These are phyloP conservation scores for Geosiphon pyriformis DNA, from an alignment of 192 early-diverging fungal genomes.

Conservation along the genomic window DNA sequence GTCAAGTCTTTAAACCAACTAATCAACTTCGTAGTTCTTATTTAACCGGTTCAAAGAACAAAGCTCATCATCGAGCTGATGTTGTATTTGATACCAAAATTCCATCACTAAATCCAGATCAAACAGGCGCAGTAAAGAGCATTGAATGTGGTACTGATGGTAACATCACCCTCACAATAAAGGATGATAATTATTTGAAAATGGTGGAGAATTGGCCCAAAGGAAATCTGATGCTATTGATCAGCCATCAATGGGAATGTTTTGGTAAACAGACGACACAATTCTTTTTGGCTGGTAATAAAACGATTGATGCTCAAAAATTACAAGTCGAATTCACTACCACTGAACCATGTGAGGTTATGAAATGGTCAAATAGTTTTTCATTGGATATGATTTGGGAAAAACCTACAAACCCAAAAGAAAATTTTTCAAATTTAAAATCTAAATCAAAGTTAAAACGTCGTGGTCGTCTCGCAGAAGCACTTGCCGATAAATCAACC, in stretches of 20 bases:
- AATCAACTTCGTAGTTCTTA: no score
- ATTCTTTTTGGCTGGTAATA: constrained; percentile 10
- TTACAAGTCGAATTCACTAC: constrained; percentile 1
- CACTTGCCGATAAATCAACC: not conserved
- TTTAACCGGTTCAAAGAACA: not conserved
- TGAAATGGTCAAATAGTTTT: not conserved
- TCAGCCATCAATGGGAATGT: not conserved
- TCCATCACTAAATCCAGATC: constrained; percentile 14
- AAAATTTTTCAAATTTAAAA: not conserved
- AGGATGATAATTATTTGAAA: not conserved
- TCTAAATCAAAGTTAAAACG: not conserved
- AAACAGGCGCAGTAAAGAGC: not conserved
- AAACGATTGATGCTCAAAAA: not conserved
- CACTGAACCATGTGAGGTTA: not conserved
- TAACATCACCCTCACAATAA: not conserved
- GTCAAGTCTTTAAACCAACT: no score
- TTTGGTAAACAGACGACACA: not conserved
- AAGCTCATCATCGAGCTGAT: not conserved
- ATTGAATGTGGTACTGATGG: not conserved
- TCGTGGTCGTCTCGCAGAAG: not conserved
- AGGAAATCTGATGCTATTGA: not conserved
- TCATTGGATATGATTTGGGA: not conserved
- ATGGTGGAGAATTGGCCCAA: not conserved
- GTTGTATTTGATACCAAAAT: not conserved
- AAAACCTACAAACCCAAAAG: not conserved